These are phyloP conservation scores for Euryodendron excelsum DNA, from an alignment of 148 eudicot genomes.

Conservation along the genomic window DNA sequence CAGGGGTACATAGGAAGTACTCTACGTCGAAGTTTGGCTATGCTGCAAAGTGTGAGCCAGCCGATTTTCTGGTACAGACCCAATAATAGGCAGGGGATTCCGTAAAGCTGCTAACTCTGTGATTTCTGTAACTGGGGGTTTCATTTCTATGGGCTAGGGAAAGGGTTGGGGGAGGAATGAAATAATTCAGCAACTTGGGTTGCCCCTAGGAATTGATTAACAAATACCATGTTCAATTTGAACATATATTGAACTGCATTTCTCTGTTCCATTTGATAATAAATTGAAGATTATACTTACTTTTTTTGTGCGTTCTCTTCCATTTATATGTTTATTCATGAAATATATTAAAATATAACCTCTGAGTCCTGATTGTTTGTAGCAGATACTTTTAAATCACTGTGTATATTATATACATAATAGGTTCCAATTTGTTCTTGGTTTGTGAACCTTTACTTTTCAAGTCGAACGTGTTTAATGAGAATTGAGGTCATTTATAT, in stretches of 20 bases:
- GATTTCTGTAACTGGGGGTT: constrained; percentile 18
- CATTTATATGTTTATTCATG: too few species aligned
- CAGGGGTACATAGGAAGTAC: constrained; percentile 79
- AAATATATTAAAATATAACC: too few species aligned
- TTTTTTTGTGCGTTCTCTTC: neutral
- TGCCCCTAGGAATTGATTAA: constrained; percentile 6
- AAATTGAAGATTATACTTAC: neutral
- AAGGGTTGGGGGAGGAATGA: neutral
- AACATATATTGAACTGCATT: constrained; percentile 13
- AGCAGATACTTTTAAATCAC: too few species aligned
- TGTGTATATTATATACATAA: too few species aligned
- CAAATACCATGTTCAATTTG: neutral
- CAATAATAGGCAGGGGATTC: constrained; percentile 13
- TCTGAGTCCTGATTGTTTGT: too few species aligned
- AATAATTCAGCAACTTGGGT: constrained; percentile 25
- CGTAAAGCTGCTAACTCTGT: constrained; percentile 23
- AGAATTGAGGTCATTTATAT: too few species aligned
- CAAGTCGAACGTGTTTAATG: too few species aligned
- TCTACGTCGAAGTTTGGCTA: constrained; percentile 65
- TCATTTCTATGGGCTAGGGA: neutral
- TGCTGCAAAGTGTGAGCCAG: constrained; percentile 66
- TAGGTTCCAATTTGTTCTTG: too few species aligned
- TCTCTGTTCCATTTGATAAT: neutral
- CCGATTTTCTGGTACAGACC: constrained; percentile 45
- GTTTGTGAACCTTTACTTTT: too few species aligned